phyloP scores from a whole-genome alignment of 169 alveolate species.

The Cryptosporidium xiaoi region DNA sequence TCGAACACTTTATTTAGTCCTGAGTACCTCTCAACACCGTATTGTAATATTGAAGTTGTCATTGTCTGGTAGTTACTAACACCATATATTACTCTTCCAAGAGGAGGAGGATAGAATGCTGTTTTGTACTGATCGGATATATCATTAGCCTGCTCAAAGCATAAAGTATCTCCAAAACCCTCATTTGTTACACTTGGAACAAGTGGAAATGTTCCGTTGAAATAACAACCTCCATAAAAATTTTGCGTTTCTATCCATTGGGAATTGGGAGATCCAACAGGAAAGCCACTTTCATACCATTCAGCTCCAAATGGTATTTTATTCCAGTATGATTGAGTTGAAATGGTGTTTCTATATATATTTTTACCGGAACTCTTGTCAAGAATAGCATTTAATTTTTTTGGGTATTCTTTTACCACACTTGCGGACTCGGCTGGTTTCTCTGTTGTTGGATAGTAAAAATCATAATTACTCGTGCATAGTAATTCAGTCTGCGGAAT shows the following conservation, averaged over 20 bases:
- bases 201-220: slow-evolving; percentile 67
- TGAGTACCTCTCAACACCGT: slow-evolving; percentile 38
- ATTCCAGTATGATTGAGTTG: slow-evolving; percentile 70
- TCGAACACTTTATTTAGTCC: background rate
- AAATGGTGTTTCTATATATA: slow-evolving; percentile 33
- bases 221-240: slow-evolving; percentile 63
- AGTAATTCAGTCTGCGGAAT: slow-evolving; percentile 32
- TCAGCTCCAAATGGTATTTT: slow-evolving; percentile 70
- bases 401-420: slow-evolving; percentile 25
- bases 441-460: slow-evolving; percentile 61
- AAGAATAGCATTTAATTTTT: slow-evolving; percentile 11
- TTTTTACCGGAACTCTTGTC: slow-evolving; percentile 1
- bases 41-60: slow-evolving; percentile 53
- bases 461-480: slow-evolving; percentile 71
- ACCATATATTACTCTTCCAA: slow-evolving; percentile 52
- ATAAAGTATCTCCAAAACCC: slow-evolving; percentile 42
- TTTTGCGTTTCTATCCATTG: slow-evolving; percentile 72
- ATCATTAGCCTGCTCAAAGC: slow-evolving; percentile 13
- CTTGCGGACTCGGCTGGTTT: slow-evolving; percentile 5
- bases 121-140: slow-evolving; percentile 58
- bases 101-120: slow-evolving; percentile 72
- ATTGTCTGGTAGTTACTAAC: slow-evolving; percentile 56
- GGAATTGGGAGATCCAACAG: slow-evolving; percentile 65
- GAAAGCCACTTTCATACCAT: slow-evolving; percentile 65
- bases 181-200: slow-evolving; percentile 48